Percentiles rank a stretch among this genome's conserved stretches.
phyloP scores from a whole-genome alignment of 75 land plant species.

The Pinus albicaulis region DNA sequence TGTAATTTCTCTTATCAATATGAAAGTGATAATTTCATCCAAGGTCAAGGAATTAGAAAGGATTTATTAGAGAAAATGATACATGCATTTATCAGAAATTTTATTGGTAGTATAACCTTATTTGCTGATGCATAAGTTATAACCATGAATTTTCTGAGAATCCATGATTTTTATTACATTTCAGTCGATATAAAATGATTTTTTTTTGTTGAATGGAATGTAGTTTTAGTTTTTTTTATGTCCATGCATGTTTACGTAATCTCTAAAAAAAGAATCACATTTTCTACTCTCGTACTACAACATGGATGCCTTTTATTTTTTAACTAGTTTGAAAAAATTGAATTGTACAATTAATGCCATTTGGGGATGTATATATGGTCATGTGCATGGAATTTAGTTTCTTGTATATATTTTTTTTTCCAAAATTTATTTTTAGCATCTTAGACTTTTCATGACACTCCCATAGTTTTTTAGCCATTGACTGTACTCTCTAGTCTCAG shows the following conservation, averaged over 20 bases:
- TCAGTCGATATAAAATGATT: background rate
- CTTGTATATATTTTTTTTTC: too few species aligned
- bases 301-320: background rate
- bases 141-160: background rate
- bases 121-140: constrained; percentile 96
- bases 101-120: constrained; percentile 92
- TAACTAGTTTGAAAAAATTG: background rate
- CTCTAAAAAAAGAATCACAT: background rate
- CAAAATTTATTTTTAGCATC: too few species aligned
- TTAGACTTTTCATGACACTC: too few species aligned
- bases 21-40: constrained; percentile 10
- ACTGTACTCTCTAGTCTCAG: too few species aligned
- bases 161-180: background rate
- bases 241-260: background rate
- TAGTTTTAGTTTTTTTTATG: background rate
- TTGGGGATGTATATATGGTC: background rate
- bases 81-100: constrained; percentile 80
- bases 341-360: background rate
- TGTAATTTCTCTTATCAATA: background rate
- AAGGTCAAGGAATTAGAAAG: constrained; percentile 99
- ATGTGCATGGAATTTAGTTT: too few species aligned
- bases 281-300: background rate
- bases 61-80: constrained; percentile 89
- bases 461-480: too few species aligned
- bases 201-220: background rate